These are phyloP conservation scores for Somion occarium DNA, from an alignment of 1,284 basidiomycete species.

Conservation along the genomic window DNA sequence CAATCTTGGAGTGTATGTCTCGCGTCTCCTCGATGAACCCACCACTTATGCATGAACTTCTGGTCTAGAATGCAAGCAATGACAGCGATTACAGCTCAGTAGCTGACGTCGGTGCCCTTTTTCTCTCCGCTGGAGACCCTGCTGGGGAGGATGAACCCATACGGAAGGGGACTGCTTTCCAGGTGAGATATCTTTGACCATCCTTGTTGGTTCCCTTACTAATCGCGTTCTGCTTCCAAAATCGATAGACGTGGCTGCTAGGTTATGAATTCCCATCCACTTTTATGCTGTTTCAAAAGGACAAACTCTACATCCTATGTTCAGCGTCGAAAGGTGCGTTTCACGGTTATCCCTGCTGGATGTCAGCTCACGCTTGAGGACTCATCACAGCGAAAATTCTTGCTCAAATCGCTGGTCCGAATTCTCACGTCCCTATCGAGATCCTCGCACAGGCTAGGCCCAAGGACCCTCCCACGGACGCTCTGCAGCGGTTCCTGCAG, in stretches of 20 bases:
- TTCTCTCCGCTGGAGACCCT: conserved; percentile 80
- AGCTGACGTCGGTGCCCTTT: conserved; percentile 64
- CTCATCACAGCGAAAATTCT: conserved; percentile 63
- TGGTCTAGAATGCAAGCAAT: conserved; percentile 48
- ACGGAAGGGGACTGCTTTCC: conserved; percentile 85
- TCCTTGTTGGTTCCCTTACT: conserved; percentile 8
- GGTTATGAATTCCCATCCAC: conserved; percentile 98
- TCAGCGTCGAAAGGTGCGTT: conserved; percentile 82
- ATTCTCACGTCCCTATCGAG: conserved; percentile 53
- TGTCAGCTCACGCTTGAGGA: no score
- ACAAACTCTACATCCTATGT: conserved; percentile 77
- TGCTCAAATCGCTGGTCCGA: conserved; percentile 58
- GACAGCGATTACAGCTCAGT: conserved; percentile 70
- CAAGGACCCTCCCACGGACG: conserved; percentile 69
- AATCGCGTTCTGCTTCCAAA: conserved; percentile 12
- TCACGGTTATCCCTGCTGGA: no score
- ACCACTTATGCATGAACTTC: no score
- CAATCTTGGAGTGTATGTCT: conserved; percentile 70
- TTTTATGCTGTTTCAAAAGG: conserved; percentile 76
- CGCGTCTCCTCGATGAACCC: no score
- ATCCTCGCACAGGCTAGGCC: conserved; percentile 68
- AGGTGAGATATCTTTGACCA: conserved; percentile 48
- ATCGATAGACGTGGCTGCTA: conserved; percentile 81
- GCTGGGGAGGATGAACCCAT: conserved; percentile 81
- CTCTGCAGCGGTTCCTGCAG: conserved; percentile 57